These are phyloP conservation scores for Penicillium sp. DNA, from an alignment of 2,329 filamentous ascomycete genomes.

Conservation along the genomic window DNA sequence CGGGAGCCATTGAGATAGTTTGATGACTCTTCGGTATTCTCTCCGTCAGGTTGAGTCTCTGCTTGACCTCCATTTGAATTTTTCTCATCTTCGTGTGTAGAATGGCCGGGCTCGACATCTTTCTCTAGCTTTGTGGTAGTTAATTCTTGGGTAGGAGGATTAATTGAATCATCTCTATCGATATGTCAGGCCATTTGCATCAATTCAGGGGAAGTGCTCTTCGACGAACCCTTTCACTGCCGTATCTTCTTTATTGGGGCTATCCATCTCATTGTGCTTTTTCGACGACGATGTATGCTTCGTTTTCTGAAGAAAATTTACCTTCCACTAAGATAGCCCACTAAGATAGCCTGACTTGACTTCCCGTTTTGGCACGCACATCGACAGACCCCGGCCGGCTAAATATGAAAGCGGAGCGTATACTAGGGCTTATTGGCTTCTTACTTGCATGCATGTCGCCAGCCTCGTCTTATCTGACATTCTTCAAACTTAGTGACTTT, in stretches of 20 bases:
- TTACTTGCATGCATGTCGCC: neutral
- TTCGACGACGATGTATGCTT: neutral
- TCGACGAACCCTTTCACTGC: neutral
- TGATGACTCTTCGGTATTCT: neutral
- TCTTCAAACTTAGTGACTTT: neutral
- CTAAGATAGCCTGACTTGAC: neutral
- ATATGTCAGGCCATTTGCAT: neutral
- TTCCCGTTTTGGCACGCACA: neutral
- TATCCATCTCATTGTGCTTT: neutral
- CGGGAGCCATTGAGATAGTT: constrained; percentile 7
- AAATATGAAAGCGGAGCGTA: neutral
- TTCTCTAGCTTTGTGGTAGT: neutral
- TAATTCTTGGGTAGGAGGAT: neutral
- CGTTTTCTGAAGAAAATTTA: neutral
- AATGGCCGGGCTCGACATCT: neutral
- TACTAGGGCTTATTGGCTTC: constrained; percentile 1
- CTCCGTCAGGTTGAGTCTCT: neutral
- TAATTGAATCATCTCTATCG: neutral
- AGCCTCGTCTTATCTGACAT: neutral
- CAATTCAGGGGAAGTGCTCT: neutral
- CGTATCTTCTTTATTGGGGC: neutral
- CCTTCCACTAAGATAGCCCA: neutral
- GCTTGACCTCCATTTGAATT: neutral
- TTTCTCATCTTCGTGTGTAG: neutral
- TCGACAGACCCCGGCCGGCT: neutral